Evolutionary conservation across 805 yeast species (phyloP).

Genomic region (Lipomyces orientalis): DNA sequence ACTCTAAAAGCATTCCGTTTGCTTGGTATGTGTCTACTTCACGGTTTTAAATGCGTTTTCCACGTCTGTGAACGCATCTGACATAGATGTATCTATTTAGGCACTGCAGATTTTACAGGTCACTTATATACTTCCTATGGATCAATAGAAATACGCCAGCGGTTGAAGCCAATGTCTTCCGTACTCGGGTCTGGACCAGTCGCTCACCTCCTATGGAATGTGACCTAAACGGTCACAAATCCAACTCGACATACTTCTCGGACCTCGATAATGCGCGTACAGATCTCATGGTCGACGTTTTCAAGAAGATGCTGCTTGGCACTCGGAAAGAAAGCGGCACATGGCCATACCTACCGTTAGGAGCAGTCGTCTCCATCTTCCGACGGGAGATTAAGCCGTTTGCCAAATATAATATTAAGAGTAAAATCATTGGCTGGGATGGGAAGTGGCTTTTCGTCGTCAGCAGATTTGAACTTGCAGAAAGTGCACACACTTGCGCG

Average conservation of each 20-base stretch:
- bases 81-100: conserved; percentile 5
- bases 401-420: conserved; percentile 58
- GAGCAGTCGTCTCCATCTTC: conserved; percentile 69
- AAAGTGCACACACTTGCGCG: conserved; percentile 53
- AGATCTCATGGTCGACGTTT: conserved; percentile 59
- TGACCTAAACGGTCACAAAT: conserved; percentile 86
- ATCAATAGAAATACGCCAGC: conserved; percentile 14
- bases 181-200: conserved; percentile 51
- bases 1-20: conserved; percentile 31
- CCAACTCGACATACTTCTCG: conserved; percentile 80
- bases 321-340: conserved; percentile 49
- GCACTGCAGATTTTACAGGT: conserved; percentile 34
- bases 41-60: background rate
- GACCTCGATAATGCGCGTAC: conserved; percentile 84
- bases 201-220: conserved; percentile 78
- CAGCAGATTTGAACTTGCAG: conserved; percentile 60
- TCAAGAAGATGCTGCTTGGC: conserved; percentile 61
- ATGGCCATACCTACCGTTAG: conserved; percentile 77
- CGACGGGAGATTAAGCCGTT: conserved; percentile 76
- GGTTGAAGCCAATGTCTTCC: conserved; percentile 30
- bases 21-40: conserved; percentile 26
- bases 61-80: background rate
- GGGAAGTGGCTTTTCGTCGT: conserved; percentile 81
- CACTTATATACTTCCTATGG: conserved; percentile 22
- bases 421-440: conserved; percentile 80